Conservation (phyloP, 176 grass and related monocot species). For the Triticum dicoccoides region DNA sequence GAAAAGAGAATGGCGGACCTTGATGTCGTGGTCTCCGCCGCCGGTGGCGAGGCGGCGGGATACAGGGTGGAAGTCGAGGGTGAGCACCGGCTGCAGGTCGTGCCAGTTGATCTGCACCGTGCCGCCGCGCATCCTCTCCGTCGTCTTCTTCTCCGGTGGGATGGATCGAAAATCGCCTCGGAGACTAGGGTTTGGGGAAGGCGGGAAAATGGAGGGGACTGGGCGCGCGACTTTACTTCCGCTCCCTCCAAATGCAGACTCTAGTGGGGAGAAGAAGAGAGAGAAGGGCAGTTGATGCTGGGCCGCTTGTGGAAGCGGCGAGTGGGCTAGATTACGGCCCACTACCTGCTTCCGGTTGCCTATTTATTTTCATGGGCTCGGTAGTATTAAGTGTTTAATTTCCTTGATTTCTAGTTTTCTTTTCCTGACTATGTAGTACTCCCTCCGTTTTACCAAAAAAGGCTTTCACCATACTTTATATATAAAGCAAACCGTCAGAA, state of each 20-base stretch:
- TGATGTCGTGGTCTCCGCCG: conserved; percentile 91
- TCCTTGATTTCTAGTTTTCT: too few species aligned
- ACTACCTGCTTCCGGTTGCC: neutral
- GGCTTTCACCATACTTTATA: too few species aligned
- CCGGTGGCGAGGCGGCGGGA: conserved; percentile 84
- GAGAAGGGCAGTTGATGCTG: neutral
- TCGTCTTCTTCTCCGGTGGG: neutral
- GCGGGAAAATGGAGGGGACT: conserved; percentile 43
- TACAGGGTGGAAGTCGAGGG: conserved; percentile 92
- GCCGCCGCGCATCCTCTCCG: conserved; percentile 92
- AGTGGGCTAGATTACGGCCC: neutral
- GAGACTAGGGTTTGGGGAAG: conserved; percentile 33
- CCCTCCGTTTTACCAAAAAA: too few species aligned
- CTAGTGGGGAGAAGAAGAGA: neutral
- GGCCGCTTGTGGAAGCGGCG: neutral
- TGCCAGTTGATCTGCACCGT: conserved; percentile 99
- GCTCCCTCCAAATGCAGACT: conserved; percentile 4
- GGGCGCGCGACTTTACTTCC: conserved; percentile 15
- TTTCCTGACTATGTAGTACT: too few species aligned
- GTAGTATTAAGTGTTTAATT: too few species aligned
- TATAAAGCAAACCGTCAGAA: too few species aligned
- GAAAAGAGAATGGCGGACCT: conserved; percentile 36
- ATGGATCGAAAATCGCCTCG: neutral
- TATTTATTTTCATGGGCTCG: too few species aligned
- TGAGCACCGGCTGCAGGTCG: conserved; percentile 89